A percentile compares a stretch with the other conserved stretches of the same genome.
phyloP scores from a whole-genome alignment of 768 basidiomycete genomes.

The Clavaria fumosa region DNA sequence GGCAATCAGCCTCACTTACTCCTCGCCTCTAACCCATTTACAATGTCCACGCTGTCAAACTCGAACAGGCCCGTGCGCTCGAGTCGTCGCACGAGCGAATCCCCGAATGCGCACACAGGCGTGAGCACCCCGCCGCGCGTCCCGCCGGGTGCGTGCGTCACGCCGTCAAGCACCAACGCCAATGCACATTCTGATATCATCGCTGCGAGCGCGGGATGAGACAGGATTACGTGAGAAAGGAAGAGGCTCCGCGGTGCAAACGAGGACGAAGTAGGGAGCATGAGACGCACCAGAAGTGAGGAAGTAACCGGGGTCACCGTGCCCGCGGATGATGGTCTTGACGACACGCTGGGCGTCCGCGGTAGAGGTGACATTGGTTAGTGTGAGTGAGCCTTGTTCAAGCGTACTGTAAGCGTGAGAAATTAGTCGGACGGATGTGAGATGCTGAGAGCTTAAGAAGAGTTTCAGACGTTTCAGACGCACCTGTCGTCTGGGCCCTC shows the following conservation, averaged over 20 bases:
- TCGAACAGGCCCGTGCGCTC: conserved; percentile 39
- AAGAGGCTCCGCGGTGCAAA: conserved; percentile 9
- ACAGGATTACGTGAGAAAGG: too few species aligned
- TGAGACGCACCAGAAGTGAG: conserved; percentile 34
- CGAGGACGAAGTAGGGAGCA: not conserved
- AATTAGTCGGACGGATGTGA: not conserved
- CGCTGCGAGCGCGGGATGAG: conserved; percentile 29
- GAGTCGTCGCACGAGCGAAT: conserved; percentile 55
- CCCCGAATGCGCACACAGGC: conserved; percentile 69
- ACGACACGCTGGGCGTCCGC: conserved; percentile 33
- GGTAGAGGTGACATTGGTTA: conserved; percentile 59
- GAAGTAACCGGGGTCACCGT: conserved; percentile 67
- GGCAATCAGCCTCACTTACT: too few species aligned
- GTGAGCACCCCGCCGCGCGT: conserved; percentile 69
- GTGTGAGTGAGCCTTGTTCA: conserved; percentile 42
- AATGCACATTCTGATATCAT: conserved; percentile 75
- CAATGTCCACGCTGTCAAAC: conserved; percentile 39
- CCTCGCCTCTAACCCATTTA: too few species aligned
- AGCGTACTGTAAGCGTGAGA: conserved; percentile 26
- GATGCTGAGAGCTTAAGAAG: not conserved
- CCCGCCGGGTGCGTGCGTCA: conserved; percentile 23
- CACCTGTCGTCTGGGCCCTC: conserved; percentile 53
- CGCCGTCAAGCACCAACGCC: conserved; percentile 34
- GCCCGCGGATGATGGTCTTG: conserved; percentile 43
- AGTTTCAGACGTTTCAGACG: conserved; percentile 12